phyloP scores from a whole-genome alignment of 768 basidiomycete genomes.

The Termitomyces sp. region DNA sequence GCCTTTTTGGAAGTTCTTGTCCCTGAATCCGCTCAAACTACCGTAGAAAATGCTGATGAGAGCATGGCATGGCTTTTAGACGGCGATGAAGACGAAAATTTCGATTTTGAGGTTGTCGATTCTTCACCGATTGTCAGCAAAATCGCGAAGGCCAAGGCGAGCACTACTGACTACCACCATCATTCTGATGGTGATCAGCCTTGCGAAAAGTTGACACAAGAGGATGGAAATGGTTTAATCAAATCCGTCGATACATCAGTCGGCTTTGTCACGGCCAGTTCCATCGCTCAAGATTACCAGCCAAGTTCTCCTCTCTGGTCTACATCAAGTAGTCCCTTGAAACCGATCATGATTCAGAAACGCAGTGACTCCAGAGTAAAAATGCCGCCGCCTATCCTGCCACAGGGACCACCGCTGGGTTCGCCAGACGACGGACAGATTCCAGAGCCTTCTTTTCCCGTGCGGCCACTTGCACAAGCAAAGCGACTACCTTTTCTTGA shows the following conservation, averaged over 20 bases:
- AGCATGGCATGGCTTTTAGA: constrained; percentile 64
- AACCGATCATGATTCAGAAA: constrained; percentile 1
- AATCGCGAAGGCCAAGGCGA: not conserved
- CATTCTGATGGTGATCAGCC: constrained; percentile 16
- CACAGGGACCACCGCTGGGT: constrained; percentile 10
- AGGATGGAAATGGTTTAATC: constrained; percentile 18
- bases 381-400: constrained; percentile 25
- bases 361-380: not conserved
- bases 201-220: constrained; percentile 8
- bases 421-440: constrained; percentile 7
- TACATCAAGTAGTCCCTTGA: constrained; percentile 12
- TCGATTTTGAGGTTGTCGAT: constrained; percentile 42
- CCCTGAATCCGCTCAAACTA: not conserved
- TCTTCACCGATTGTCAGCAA: constrained; percentile 37
- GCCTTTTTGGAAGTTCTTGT: not conserved
- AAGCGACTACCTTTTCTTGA: constrained; percentile 18
- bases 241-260: constrained; percentile 13
- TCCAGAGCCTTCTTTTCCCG: constrained; percentile 24
- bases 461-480: constrained; percentile 16
- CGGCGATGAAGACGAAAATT: constrained; percentile 62
- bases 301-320: constrained; percentile 9
- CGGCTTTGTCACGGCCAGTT: constrained; percentile 12
- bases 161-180: not conserved
- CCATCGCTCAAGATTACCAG: not conserved
- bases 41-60: constrained; percentile 6